phyloP scores from a whole-genome alignment of 169 alveolate species.

The Neospora caninum region DNA sequence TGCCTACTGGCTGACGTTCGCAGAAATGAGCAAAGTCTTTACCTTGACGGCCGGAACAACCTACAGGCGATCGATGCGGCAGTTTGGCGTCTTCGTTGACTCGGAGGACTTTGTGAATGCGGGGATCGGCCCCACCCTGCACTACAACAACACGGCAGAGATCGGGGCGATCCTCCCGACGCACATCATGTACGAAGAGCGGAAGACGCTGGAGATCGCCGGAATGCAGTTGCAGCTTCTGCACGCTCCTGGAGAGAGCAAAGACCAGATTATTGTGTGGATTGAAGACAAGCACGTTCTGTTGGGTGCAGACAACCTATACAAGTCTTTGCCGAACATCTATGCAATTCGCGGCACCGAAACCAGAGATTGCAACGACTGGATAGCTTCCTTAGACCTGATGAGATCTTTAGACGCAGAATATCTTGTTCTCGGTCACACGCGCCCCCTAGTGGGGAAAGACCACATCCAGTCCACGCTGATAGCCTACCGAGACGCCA shows the following conservation, averaged over 20 bases:
- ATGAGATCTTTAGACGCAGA: slow-evolving; percentile 44
- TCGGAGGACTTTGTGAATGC: slow-evolving; percentile 51
- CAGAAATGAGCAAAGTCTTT: slow-evolving; percentile 36
- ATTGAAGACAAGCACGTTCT: background rate
- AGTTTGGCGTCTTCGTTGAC: slow-evolving; percentile 63
- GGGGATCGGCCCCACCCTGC: slow-evolving; percentile 66
- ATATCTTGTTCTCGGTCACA: slow-evolving; percentile 54
- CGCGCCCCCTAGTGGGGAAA: slow-evolving; percentile 56
- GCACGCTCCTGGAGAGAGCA: slow-evolving; percentile 65
- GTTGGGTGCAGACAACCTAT: slow-evolving; percentile 61
- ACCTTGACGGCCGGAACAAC: slow-evolving; percentile 29
- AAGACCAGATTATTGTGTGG: slow-evolving; percentile 63
- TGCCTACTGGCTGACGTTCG: slow-evolving; percentile 27
- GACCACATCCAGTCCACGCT: slow-evolving; percentile 30
- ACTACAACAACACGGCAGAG: slow-evolving; percentile 34
- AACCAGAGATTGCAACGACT: slow-evolving; percentile 42
- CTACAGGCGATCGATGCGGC: slow-evolving; percentile 55
- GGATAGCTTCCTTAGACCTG: slow-evolving; percentile 49
- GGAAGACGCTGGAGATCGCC: slow-evolving; percentile 18
- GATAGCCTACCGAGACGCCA: slow-evolving; percentile 61
- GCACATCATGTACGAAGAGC: slow-evolving; percentile 29
- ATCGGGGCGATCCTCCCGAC: slow-evolving; percentile 37
- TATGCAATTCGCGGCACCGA: slow-evolving; percentile 68
- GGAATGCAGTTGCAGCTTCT: slow-evolving; percentile 52
- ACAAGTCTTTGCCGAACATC: slow-evolving; percentile 64